These are phyloP conservation scores for Casaregolazyma lundiana DNA, from an alignment of 1,139 yeast genomes.

Conservation along the genomic window DNA sequence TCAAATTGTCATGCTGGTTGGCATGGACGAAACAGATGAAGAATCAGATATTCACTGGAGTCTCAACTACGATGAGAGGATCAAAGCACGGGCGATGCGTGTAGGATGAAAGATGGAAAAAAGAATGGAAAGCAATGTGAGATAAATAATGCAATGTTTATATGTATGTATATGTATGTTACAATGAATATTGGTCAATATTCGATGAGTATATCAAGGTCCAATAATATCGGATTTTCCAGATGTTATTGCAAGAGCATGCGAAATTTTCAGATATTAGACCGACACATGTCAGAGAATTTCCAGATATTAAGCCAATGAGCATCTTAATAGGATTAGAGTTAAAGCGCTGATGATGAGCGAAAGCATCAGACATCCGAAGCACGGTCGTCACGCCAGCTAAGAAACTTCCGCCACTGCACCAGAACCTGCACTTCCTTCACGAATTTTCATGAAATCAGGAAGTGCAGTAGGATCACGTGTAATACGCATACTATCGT, in stretches of 20 bases:
- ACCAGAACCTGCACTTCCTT: not conserved
- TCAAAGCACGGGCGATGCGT: conserved; percentile 40
- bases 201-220: not conserved
- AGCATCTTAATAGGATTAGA: no score
- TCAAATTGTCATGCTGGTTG: conserved; percentile 74
- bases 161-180: not conserved
- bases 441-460: conserved; percentile 8
- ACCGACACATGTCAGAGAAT: no score
- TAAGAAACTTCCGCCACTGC: no score
- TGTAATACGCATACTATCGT: conserved; percentile 36
- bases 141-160: not conserved
- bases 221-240: not conserved
- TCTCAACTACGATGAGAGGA: conserved; percentile 70
- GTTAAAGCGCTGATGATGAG: no score
- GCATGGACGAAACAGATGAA: conserved; percentile 78
- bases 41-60: conserved; percentile 67
- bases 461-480: conserved; percentile 27
- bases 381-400: no score
- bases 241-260: no score
- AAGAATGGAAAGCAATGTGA: not conserved
- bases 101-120: conserved; percentile 16
- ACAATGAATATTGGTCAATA: not conserved
- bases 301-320: no score
- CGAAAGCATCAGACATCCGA: no score
- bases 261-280: no score